Conservation (phyloP, 805 yeast genomes). For the Pichia californica region DNA sequence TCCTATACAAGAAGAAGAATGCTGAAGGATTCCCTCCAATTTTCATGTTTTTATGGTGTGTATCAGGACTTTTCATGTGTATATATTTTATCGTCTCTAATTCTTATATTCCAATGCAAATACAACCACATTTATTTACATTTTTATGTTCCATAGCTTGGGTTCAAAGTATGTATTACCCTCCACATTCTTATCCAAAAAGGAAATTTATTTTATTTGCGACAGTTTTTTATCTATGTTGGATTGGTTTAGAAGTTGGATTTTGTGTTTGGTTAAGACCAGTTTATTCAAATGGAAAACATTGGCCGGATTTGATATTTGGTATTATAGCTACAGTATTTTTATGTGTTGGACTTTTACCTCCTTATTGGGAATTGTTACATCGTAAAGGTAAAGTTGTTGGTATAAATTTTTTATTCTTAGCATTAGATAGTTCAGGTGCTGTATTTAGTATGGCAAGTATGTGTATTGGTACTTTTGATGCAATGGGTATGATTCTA, state of each 20-base stretch:
- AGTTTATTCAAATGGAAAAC: conserved; percentile 34
- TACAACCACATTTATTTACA: conserved; percentile 85
- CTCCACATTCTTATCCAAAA: conserved; percentile 46
- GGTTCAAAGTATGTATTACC: conserved; percentile 60
- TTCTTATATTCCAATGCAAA: conserved; percentile 68
- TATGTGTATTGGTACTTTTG: conserved; percentile 54
- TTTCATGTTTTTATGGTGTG: conserved; percentile 87
- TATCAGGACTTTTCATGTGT: conserved; percentile 71
- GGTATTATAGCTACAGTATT: conserved; percentile 77
- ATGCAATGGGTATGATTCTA: conserved; percentile 69
- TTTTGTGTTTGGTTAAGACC: conserved; percentile 65
- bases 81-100: conserved; percentile 72
- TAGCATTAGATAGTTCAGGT: conserved; percentile 71
- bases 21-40: conserved; percentile 87
- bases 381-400: conserved; percentile 79
- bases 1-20: conserved; percentile 60
- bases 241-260: conserved; percentile 62
- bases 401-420: conserved; percentile 80
- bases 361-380: conserved; percentile 81
- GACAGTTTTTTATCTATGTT: conserved; percentile 33
- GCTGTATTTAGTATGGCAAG: conserved; percentile 68
- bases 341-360: conserved; percentile 71
- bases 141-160: conserved; percentile 61
- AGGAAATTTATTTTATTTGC: conserved; percentile 33
- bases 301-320: conserved; percentile 75